Base-by-base conservation (phyloP, 345 rosid genomes). In the Rhizophora mangle region DNA sequence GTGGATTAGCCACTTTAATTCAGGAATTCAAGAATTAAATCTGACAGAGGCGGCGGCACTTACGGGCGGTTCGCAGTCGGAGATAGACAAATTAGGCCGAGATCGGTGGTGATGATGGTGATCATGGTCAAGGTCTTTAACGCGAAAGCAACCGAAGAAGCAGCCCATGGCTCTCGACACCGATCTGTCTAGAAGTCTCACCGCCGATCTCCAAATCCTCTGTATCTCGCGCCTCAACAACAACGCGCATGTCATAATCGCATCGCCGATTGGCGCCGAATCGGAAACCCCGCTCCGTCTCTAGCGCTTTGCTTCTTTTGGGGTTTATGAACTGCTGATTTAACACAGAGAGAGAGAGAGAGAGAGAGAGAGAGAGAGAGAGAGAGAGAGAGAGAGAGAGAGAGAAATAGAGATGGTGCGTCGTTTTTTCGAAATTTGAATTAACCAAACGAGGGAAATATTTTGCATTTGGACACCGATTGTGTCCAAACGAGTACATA, bases 71-170 rank as follows among this genome's bases (percentile, higher is more conserved):
- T n/a, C 13, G 73, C 68, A 73, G 57, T 62, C 74, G 54, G 86
- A 76, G 76, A 71, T 78, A 55, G 59, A 55, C 76, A 75, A 31
- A 10, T 65, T 71, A 60, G 70, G 87, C 36, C 72, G 65, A 39
- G 73, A 29, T 30, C 26, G 67, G 47, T 57, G 56, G 51, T 60
- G 72, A 37, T 6, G 30, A 43, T 31, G 70, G n/a, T 32, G 70
- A 18, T 39, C 30, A 10, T 22, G 59, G 7, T 80, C 80, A 59
- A 79, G 83, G 69, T 81, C 84, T 68, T 80, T 80, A 69, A 68
- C 36, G 31, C 96, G 96, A 71, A 93, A 86, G 78, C 98, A 93
- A 11, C 76, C 79, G 34, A 93, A 74, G 76, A 94, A 87, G 70
- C 98, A 91, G 47, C 93, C 87, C 98, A 94, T 93, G 71, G 85